These are phyloP conservation scores for Backusella circina DNA, from an alignment of 192 early-diverging fungal species.

Conservation along the genomic window DNA sequence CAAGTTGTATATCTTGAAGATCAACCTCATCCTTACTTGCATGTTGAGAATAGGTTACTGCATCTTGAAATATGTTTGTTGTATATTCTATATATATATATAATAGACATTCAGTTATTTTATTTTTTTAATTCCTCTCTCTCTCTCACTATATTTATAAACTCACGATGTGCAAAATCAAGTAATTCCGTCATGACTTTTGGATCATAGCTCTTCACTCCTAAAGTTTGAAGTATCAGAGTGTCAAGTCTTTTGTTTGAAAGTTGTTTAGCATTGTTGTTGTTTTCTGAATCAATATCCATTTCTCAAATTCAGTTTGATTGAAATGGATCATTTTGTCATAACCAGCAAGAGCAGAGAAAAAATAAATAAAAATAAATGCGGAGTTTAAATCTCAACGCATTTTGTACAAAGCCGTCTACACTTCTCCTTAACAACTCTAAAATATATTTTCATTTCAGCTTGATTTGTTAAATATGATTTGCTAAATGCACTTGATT, in stretches of 20 bases:
- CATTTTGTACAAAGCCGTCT: neutral
- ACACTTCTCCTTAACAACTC: neutral
- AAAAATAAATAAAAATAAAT: neutral
- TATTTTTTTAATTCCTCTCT: neutral
- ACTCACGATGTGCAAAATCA: conserved; percentile 88
- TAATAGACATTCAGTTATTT: neutral
- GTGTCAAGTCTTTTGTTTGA: conserved; percentile 64
- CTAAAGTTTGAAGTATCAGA: conserved; percentile 78
- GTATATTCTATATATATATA: conserved; percentile 72
- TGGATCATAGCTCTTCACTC: conserved; percentile 85
- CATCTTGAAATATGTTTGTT: conserved; percentile 87
- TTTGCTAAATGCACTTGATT: neutral
- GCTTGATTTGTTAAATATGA: neutral
- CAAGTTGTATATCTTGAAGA: conserved; percentile 82
- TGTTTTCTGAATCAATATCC: neutral
- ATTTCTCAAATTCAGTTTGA: neutral
- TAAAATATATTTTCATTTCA: neutral
- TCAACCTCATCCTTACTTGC: conserved; percentile 74
- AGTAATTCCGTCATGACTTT: conserved; percentile 88
- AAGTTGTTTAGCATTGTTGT: neutral
- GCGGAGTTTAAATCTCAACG: neutral
- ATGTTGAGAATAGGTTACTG: conserved; percentile 89
- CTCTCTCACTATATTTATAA: neutral
- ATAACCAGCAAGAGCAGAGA: neutral
- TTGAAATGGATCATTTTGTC: neutral